Evolutionary conservation across 768 basidiomycete species (phyloP), one percentile per base, ranked within the genome.

Genomic region (Suillus subaureus): DNA sequence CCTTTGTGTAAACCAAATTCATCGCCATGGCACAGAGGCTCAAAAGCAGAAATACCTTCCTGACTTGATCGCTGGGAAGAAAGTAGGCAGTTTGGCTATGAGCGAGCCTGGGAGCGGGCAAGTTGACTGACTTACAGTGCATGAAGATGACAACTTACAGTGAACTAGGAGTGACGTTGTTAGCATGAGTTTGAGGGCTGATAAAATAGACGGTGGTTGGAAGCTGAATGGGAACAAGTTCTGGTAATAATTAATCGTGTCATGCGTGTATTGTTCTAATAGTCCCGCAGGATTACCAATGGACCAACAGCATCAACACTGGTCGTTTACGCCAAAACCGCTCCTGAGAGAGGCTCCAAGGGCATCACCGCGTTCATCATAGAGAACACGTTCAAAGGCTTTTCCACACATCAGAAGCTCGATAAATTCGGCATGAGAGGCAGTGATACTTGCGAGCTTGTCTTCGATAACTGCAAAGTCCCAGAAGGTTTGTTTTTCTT

Each of bases 401-500:
- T 96, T 77, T 94, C 93, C 7, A 92, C 93, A 0, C 90, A 91
- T 69, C 93, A 91, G 66, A 95, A 96, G 71, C 82, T 98, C 26
- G 96, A 98, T 77, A 98, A 98, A 76, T 89, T 97, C 72, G 96
- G 96, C 1, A 98, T 98, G 96, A 82, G 96, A 70, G 96, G 96
- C 45, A 94, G 92, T 66, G 95, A 97, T 70, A 98, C 96, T 3
- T 94, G 94, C 68, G 96, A 98, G 74, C 80, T 97, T 28, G 88
- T 96, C 23, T 97, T 98, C 66, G 93, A 97, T 69, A 85, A 94
- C 70, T 96, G 94, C 70, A 85, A 90, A 70, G 91, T 98, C 4
- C 94, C 96, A 1, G 88, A 92, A 73, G 92, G 94, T 94, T 63
- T 58, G 81, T 66, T 61, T 26, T n/a, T 26, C 57, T 54, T 31